Evolutionary conservation across 257 asterid genomes (phyloP), one percentile per base, ranked within the genome.

Genomic region (Osmanthus fragrans): DNA sequence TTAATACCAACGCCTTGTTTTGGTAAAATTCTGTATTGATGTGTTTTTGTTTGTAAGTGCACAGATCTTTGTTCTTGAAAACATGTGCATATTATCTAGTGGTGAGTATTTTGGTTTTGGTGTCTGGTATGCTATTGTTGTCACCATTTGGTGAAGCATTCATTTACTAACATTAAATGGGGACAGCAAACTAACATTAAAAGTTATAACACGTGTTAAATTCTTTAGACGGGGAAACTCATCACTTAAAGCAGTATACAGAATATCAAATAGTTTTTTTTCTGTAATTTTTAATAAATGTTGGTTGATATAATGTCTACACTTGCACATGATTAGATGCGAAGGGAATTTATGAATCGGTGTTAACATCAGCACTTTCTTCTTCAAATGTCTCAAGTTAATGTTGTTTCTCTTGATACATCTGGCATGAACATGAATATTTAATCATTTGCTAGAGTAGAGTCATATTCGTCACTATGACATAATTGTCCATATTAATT

Each of bases 391-490:
- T n/a, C 58, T 7, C 13, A 4, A 37, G 18, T 49, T 72, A 45
- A 58, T 63, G 69, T 16, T 36, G 36, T 70, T 21, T 54, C 18
- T 80, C 56, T 66, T 72, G 32, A 70, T 68, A 37, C 65, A 54
- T 36, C 12, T 45, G 60, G 65, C 30, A 6, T 42, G 63, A 32
- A 32, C 49, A 29, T 37, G 66, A 18, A 34, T 73, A 32, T 11
- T 54, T 33, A 49, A 21, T 70, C 47, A 40, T 66, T 60, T 37
- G 49, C 21, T 19, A 40, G 42, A 67, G 36, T 56, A 60, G 71
- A 58, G 11, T 36, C 65, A 19, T 65, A 74, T 58, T 49, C 40
- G 9, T 76, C 23, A 36, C 36, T 67, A 25, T 66, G 32, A 8
- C 72, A 47, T 45, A 13, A 74, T 12, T 18, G 37, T n/a, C 72